Evolutionary conservation across 352 stramenopile genomes (phyloP), one percentile per base, ranked within the genome.

Genomic region (Blastocystis sp.): DNA sequence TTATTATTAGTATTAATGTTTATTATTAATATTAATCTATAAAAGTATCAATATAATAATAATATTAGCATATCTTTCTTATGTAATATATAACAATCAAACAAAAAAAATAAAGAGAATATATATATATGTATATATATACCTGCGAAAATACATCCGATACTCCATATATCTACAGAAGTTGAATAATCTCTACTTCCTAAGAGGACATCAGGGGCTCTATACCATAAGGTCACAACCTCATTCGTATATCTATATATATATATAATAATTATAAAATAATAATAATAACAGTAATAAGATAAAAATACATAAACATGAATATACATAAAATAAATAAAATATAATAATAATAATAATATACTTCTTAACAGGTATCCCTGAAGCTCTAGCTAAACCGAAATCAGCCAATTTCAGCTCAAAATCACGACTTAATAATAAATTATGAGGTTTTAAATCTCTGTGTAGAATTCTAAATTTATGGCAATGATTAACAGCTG

Each of bases 401-500:
- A 99, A 99, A 69, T 99, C 93, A 11, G 86, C 91, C n/a, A 99
- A 77, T 71, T 99, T 99, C 13, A 99, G 77, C 46, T 94, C 82
- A 32, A 87, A 86, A 64, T 94, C 83, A 6, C 82, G 79, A 71
- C 95, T 95, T 72, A 95, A 94, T 16, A 96, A 75, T 62, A 96
- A 67, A 65, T 96, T 96, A 64, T 95, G 87, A 27, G 87, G 86
- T 71, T 98, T 98, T 27, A 98, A 75, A 71, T 99, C 91, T 16
- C 90, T 97, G 69, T 91, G 82, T 44, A 91, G 65, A 41, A 94
- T 83, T 55, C 85, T 76, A 69, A 92, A 80, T 68, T 95, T 80
- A 77, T 99, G 93, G 76, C 91, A 99, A 73, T 95, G 97, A 25
- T 89, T 88, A 34, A 99, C 92, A 44, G 91, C 93, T 23, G 79